phyloP scores from a whole-genome alignment of 2,329 filamentous ascomycete species.

The Sclerotinia nivalis region DNA sequence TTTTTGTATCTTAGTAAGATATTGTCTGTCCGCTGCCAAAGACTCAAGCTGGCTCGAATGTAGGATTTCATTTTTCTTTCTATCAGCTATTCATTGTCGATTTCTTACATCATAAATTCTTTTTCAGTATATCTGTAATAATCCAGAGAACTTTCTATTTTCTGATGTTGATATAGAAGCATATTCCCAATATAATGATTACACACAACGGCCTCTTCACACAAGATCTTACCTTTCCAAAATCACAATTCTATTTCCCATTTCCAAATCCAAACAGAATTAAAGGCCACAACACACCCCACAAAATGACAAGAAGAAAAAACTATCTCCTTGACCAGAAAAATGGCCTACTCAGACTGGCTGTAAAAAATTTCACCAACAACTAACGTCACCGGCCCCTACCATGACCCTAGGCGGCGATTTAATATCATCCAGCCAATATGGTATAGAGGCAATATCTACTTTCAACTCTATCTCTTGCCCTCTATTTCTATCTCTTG shows the following conservation, averaged over 20 bases:
- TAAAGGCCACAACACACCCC: neutral
- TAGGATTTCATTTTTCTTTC: neutral
- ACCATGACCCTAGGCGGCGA: neutral
- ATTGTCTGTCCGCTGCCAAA: neutral
- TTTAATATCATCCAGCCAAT: neutral
- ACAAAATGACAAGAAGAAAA: too few relatives aligned
- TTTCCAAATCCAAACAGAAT: neutral
- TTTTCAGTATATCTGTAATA: too few relatives aligned
- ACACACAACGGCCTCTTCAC: too few relatives aligned
- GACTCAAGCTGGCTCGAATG: neutral
- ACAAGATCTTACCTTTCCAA: too few relatives aligned
- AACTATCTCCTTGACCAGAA: neutral
- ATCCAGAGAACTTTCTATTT: too few relatives aligned
- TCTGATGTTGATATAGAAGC: too few relatives aligned
- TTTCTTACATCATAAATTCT: too few relatives aligned
- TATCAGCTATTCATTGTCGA: neutral
- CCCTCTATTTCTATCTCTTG: neutral
- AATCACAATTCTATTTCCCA: neutral
- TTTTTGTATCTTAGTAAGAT: neutral
- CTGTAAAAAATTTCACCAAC: neutral
- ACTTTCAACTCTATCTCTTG: neutral
- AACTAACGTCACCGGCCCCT: neutral
- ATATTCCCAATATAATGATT: too few relatives aligned
- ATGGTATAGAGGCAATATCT: neutral
- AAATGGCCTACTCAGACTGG: neutral